These are phyloP conservation scores for Ophiocordyceps sinensis DNA, from an alignment of 2,329 filamentous ascomycete species.

Conservation along the genomic window DNA sequence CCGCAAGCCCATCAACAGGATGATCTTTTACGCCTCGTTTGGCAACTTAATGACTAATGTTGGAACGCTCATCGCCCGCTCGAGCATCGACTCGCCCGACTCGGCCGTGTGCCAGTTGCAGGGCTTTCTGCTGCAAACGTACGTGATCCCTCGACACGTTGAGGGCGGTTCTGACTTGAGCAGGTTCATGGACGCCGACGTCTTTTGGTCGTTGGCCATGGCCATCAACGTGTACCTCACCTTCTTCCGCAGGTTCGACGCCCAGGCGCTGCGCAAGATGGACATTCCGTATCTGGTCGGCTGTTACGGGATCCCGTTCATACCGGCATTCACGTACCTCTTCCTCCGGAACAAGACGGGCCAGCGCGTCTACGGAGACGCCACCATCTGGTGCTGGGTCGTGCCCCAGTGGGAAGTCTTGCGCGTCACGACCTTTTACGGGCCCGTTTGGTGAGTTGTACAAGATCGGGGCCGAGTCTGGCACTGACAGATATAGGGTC, in stretches of 20 bases:
- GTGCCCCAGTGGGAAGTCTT: slow-evolving; percentile 50
- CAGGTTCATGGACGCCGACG: slow-evolving; percentile 67
- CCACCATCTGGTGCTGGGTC: slow-evolving; percentile 74
- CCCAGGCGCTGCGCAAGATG: slow-evolving; percentile 45
- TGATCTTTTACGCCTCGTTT: slow-evolving; percentile 72
- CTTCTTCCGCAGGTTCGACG: slow-evolving; percentile 61
- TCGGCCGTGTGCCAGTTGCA: slow-evolving; percentile 56
- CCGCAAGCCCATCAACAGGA: slow-evolving; percentile 73
- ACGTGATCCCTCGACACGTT: slow-evolving; percentile 13
- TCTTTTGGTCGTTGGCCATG: slow-evolving; percentile 69
- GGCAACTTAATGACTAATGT: slow-evolving; percentile 69
- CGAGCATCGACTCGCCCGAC: slow-evolving; percentile 33
- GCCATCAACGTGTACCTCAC: slow-evolving; percentile 72
- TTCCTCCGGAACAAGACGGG: slow-evolving; percentile 42
- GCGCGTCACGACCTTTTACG: slow-evolving; percentile 63
- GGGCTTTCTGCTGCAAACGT: slow-evolving; percentile 73
- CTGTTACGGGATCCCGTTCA: slow-evolving; percentile 61
- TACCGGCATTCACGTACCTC: slow-evolving; percentile 53
- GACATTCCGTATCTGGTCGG: slow-evolving; percentile 55
- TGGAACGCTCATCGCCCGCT: slow-evolving; percentile 57
- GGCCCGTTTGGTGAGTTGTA: slow-evolving; percentile 43
- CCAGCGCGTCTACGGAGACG: slow-evolving; percentile 53
- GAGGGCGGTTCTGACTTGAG: background rate
- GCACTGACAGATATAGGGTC: slow-evolving; percentile 27
- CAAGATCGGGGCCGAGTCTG: background rate